These are phyloP conservation scores for Boletus sp. DNA, from an alignment of 768 basidiomycete genomes.

Conservation along the genomic window DNA sequence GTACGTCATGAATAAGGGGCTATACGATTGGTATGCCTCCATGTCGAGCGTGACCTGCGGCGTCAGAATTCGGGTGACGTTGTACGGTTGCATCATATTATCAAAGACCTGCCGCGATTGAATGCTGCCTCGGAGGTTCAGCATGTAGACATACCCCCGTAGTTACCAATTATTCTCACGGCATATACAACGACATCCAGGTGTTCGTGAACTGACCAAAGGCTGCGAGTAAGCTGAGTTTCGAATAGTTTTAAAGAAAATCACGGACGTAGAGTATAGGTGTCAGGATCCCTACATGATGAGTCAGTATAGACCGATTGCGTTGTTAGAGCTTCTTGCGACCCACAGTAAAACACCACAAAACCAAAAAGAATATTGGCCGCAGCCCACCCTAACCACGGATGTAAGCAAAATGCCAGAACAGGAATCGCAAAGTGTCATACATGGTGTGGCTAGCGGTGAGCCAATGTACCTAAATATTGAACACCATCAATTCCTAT, in stretches of 20 bases:
- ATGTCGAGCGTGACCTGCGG: conserved; percentile 51
- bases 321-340: background rate
- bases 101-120: conserved; percentile 62
- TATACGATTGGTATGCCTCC: conserved; percentile 50
- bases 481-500: background rate
- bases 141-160: background rate
- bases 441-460: conserved; percentile 69
- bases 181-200: conserved; percentile 58
- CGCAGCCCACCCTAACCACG: conserved; percentile 59
- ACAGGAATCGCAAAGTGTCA: background rate
- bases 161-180: conserved; percentile 35
- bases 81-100: conserved; percentile 53
- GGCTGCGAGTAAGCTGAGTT: background rate
- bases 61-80: conserved; percentile 56
- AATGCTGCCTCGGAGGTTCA: conserved; percentile 36
- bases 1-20: conserved; percentile 56
- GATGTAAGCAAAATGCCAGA: background rate
- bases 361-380: conserved; percentile 70
- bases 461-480: conserved; percentile 27
- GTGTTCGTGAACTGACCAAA: conserved; percentile 53
- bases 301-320: background rate
- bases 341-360: conserved; percentile 64
- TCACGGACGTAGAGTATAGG: conserved; percentile 46
- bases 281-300: conserved; percentile 26
- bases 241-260: conserved; percentile 38